Base-by-base conservation (phyloP, 2,329 filamentous ascomycete genomes). In the Alternaria panax region DNA sequence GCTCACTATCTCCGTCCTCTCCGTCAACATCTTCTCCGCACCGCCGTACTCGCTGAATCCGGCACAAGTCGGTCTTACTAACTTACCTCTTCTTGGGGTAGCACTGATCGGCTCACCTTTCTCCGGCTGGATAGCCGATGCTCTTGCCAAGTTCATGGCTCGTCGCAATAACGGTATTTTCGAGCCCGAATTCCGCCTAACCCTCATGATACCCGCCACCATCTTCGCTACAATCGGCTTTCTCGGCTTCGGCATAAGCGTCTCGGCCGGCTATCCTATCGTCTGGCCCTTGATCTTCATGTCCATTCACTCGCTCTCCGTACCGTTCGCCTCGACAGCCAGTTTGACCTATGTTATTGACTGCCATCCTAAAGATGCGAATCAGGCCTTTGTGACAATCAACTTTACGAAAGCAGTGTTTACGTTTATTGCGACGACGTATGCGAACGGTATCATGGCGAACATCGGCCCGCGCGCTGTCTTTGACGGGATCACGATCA, bases 1-100 rank as follows among this genome's bases (percentile, higher is more conserved):
- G 1, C 91, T 97, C 16, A 92, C 97, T 73, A 95, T 75, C 63
- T 93, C 92, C 45, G 91, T 96, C 54, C 90, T 96, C 59, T 83
- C 96, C n/a, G 92, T 90, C n/a, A 87, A 90, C 58, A 88, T 96
- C 68, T 96, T 96, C 80, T 84, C 94, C 27, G 88, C 89, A 1
- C 89, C 90, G 1, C 93, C 93, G 0, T 86, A 94, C 48, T 92
- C 87, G 80, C 96, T 93, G 85, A 84, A 87, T 62, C 92, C 96
- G 76, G 90, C 92, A 51, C 81, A 91, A 71, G 91, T 92, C 4
- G 93, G 93, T 5, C 95, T 97, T 74, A 77, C 73, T 2, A 77
- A 97, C 78, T 88, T 90, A 0, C 92, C 91, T 0, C 90, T 94
- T 1, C 96, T 97, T 67, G 77, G 93, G 48, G 93, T 94, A 22